Base-by-base conservation (phyloP, 306 rosid species). In the Luffa acutangula region DNA sequence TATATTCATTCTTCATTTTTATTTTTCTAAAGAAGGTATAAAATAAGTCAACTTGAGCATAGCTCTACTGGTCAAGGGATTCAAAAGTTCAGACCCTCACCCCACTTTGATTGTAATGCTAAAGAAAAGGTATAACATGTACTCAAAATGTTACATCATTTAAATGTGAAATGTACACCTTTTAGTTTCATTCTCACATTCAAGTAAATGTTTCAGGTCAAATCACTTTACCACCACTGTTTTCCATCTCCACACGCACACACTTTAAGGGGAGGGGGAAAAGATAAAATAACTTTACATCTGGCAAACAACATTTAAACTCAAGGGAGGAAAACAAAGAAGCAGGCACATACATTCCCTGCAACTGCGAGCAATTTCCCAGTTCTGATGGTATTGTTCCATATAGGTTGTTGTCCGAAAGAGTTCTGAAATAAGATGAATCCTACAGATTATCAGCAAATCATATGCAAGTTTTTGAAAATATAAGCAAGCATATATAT, bases 361-460 rank as follows among this genome's bases (percentile, higher is more conserved):
- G 85, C 90, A 93, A 82, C 67, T 82, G 85, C 6, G 94, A 89
- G 89, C 99, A 96, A 72, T 96, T 96, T 83, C 94, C 99, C 92
- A 96, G 78, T 72, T 90, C 99, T 83, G 98, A 86, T 73, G 99
- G 99, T 85, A 96, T 87, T 63, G 89, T 78, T 70, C 97, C 98
- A 84, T 91, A 93, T 77, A 96, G 82, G 83, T 90, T 90, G 90
- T 96, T 96, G 88, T 83, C 70, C 71, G 88, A 85, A 84, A 96
- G 96, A 80, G 90, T 85, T 84, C 99, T 96, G 76, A 86, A 84
- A 48, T 51, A 84, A 71, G 76, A 73, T 31, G 89, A 42, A 49
- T 83, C 46, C 82, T 79, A 75, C 56, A 80, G 65, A 49, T 11
- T 85, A 80, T 78, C 83, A 81, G 72, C 63, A 59, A 58, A 51